Conservation (phyloP, 192 early-diverging fungal species). For the Backusella parvicylindrica region DNA sequence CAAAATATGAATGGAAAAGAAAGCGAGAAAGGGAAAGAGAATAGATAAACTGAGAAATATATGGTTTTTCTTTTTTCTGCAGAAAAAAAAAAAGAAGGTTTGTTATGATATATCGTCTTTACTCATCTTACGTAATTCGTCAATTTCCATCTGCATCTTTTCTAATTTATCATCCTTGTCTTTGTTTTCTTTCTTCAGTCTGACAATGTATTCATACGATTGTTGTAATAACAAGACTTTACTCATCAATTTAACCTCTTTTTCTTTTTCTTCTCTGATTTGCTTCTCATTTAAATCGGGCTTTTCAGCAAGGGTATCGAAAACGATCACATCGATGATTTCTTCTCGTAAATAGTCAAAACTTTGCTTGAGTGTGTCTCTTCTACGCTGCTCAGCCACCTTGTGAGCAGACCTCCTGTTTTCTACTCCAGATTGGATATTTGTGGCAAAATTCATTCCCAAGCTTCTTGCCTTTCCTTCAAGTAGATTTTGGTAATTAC, state of each 20-base stretch:
- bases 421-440: slow-evolving; percentile 77
- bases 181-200: slow-evolving; percentile 39
- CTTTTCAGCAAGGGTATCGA: not conserved
- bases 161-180: slow-evolving; percentile 36
- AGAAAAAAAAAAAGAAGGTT: not conserved
- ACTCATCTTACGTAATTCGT: slow-evolving; percentile 7
- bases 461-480: slow-evolving; percentile 81
- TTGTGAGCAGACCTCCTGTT: slow-evolving; percentile 82
- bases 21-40: not conserved
- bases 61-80: not conserved
- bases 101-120: not conserved
- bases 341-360: slow-evolving; percentile 80
- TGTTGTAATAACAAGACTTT: slow-evolving; percentile 80
- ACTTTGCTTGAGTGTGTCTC: slow-evolving; percentile 87
- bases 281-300: not conserved
- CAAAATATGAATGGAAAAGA: not conserved
- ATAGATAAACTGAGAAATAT: not conserved
- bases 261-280: slow-evolving; percentile 26
- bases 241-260: slow-evolving; percentile 70
- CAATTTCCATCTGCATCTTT: slow-evolving; percentile 29
- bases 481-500: slow-evolving; percentile 81
- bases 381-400: slow-evolving; percentile 92
- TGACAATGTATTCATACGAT: slow-evolving; percentile 58
- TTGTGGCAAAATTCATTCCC: slow-evolving; percentile 69
- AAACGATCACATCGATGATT: slow-evolving; percentile 62